Base-by-base conservation (phyloP, 768 basidiomycete species). In the Leucogyrophana mollusca region DNA sequence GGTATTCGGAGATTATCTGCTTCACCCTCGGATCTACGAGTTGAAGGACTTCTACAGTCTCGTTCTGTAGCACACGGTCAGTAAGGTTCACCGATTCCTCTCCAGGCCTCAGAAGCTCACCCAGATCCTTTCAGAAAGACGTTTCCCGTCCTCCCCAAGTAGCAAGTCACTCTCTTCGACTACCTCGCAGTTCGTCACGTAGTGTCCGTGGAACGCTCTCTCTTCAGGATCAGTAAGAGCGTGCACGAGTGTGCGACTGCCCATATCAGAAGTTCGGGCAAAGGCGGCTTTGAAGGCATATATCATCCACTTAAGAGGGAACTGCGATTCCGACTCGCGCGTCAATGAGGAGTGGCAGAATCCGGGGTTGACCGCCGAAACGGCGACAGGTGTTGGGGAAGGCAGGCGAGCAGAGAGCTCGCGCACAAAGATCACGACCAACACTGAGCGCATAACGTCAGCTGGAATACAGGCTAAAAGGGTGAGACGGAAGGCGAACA, bases 201-300 rank as follows among this genome's bases (percentile, higher is more conserved):
- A 70, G 40, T 55, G 56, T 20, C 69, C 68, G 40, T 61, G 56
- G 37, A 54, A 54, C 10, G 9, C 21, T 49, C 47, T 46, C 33
- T 59, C 59, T 13, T 56, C 57, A 2, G 51, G 57, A 17, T 57
- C 61, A 21, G 68, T 50, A 10, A 62, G 64, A 5, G 65, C 59
- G 22, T 64, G 66, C 3, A 70, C 53, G 17, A 73, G 54, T 20
- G 67, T 63, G 30, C 70, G 64, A 45, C 67, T 57, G 8, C 71
- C 73, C 21, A 57, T 35, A 45, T 73, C 69, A 0, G 68, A 53
- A 14, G 63, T 47, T 20, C 64, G 60, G 1, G 61, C 69, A 3
- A 73, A 8, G 20, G 62, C 32, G 0, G 18, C 25, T 42, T 64
- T 61, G 17, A 38, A 25, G 18, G 45, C 18, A 13, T 30, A 36